Percentiles rank a stretch among this genome's conserved stretches.
Conservation (phyloP, 1,139 yeast genomes). For the Hyphopichia burtonii region DNA sequence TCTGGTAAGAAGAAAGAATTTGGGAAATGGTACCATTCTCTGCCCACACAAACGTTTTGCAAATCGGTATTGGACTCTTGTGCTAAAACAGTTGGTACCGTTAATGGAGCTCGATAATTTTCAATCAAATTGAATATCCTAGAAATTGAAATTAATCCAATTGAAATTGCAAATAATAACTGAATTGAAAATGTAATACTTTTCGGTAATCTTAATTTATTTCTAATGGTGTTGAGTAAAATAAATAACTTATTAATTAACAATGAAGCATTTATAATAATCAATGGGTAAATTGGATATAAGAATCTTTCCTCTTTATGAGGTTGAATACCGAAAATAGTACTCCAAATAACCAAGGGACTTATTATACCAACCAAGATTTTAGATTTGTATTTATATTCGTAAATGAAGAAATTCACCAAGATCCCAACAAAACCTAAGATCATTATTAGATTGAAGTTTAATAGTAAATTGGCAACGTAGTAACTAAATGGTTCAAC, state of each 20-base stretch:
- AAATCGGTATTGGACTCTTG: constrained; percentile 2
- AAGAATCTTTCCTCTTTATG: constrained; percentile 93
- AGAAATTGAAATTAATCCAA: constrained; percentile 36
- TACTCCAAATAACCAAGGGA: constrained; percentile 62
- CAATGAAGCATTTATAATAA: constrained; percentile 64
- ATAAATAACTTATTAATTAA: constrained; percentile 31
- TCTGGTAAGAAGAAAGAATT: constrained; percentile 76
- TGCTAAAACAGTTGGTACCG: constrained; percentile 10
- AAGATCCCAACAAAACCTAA: constrained; percentile 46
- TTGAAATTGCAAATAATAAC: constrained; percentile 9
- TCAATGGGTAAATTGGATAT: constrained; percentile 78
- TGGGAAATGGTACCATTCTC: constrained; percentile 95
- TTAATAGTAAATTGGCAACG: constrained; percentile 62
- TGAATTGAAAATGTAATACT: constrained; percentile 4
- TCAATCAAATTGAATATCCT: constrained; percentile 43
- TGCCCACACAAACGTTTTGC: constrained; percentile 72
- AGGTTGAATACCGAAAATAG: constrained; percentile 69
- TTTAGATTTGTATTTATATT: constrained; percentile 10
- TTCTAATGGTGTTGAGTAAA: constrained; percentile 2
- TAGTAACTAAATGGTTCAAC: constrained; percentile 82
- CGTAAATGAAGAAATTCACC: constrained; percentile 15
- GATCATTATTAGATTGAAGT: constrained; percentile 61
- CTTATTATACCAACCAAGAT: constrained; percentile 14
- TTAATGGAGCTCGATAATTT: constrained; percentile 63
- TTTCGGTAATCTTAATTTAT: not conserved